phyloP scores from a whole-genome alignment of 2,329 filamentous ascomycete genomes.

The Sclerotinia sclerotiorum region DNA sequence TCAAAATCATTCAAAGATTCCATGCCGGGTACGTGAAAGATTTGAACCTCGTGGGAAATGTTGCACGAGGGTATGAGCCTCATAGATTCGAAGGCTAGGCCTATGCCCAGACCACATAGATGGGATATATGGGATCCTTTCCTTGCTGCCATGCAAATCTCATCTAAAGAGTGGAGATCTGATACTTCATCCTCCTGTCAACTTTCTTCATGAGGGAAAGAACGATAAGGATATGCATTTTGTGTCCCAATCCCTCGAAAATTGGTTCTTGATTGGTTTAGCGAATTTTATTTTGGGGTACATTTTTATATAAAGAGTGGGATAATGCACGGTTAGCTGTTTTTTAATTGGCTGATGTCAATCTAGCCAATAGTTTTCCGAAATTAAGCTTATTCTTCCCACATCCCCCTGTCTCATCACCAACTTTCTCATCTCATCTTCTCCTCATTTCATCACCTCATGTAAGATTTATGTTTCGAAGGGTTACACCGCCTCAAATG shows the following conservation, averaged over 20 bases:
- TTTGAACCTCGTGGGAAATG: neutral
- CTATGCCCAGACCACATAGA: slow-evolving; percentile 6
- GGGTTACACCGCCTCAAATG: neutral
- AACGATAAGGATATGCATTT: neutral
- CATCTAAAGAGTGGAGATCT: slow-evolving; percentile 12
- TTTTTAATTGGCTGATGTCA: neutral
- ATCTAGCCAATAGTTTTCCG: neutral
- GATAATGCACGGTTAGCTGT: neutral
- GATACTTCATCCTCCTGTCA: neutral
- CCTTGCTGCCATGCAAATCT: neutral
- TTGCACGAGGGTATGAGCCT: neutral
- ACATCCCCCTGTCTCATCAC: neutral
- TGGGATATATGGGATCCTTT: slow-evolving; percentile 11
- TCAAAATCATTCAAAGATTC: slow-evolving; percentile 8
- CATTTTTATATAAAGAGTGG: neutral
- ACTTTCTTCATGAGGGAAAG: neutral
- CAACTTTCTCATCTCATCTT: too few species aligned
- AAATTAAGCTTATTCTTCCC: slow-evolving; percentile 16
- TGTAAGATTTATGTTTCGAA: neutral
- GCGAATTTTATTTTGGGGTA: neutral
- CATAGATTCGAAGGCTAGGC: neutral
- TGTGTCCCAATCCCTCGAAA: too few species aligned
- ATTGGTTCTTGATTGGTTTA: neutral
- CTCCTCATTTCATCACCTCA: neutral
- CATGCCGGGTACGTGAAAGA: slow-evolving; percentile 15